Evolutionary conservation across 1,284 basidiomycete genomes (phyloP).

Genomic region (Clitocybe nebularis): DNA sequence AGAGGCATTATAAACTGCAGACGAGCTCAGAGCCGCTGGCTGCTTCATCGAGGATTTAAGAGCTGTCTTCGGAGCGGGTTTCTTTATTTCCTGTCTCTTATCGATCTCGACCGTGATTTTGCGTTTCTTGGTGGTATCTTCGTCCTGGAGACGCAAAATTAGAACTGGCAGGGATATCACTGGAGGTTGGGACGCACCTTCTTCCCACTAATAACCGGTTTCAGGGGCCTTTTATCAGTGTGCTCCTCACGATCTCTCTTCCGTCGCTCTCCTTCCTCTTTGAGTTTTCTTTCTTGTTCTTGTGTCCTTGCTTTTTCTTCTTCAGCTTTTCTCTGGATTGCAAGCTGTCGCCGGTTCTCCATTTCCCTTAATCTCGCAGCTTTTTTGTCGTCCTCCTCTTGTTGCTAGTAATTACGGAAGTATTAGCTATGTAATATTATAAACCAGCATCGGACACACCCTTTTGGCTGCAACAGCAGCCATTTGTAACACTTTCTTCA

Average conservation of each 20-base stretch:
- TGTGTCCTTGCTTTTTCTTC: conserved; percentile 63
- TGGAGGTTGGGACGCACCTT: conserved; percentile 40
- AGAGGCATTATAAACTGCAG: conserved; percentile 31
- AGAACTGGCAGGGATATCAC: conserved; percentile 3
- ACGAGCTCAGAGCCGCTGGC: conserved; percentile 28
- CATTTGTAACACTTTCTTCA: conserved; percentile 76
- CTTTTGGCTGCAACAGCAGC: conserved; percentile 83
- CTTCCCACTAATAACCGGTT: conserved; percentile 36
- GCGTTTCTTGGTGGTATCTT: conserved; percentile 68
- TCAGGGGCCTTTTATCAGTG: conserved; percentile 59
- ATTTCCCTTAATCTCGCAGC: conserved; percentile 70
- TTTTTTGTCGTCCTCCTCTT: conserved; percentile 82
- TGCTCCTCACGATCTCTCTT: conserved; percentile 74
- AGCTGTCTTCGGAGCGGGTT: conserved; percentile 42
- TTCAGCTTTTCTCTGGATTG: conserved; percentile 71
- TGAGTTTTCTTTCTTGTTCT: conserved; percentile 68
- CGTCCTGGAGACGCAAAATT: conserved; percentile 35
- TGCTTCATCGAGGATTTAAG: conserved; percentile 33
- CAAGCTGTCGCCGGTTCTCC: conserved; percentile 71
- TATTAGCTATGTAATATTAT: background rate
- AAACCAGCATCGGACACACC: conserved; percentile 39
- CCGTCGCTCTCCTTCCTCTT: conserved; percentile 65
- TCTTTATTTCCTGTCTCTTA: conserved; percentile 58
- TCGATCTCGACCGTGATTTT: conserved; percentile 50
- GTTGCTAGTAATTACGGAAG: conserved; percentile 54